These are phyloP conservation scores for Kwoniella shandongensis DNA, from an alignment of 768 basidiomycete genomes.

Conservation along the genomic window DNA sequence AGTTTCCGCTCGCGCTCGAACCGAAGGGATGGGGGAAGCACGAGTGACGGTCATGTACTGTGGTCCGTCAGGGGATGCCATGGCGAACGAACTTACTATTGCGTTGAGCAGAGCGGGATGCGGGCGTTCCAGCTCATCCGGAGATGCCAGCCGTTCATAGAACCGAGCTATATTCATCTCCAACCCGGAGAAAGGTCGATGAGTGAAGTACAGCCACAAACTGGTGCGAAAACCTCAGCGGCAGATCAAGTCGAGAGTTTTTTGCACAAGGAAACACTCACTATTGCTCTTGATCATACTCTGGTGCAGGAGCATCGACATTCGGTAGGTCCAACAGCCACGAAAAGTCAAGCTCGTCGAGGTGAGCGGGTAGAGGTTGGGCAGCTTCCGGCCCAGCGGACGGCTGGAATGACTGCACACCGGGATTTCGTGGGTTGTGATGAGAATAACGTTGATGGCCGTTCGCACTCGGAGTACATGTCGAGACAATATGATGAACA, in stretches of 20 bases:
- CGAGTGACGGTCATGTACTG: slow-evolving; percentile 10
- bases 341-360: slow-evolving; percentile 10
- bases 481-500: neutral
- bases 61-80: neutral
- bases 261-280: neutral
- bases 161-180: slow-evolving; percentile 17
- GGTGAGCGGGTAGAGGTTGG: slow-evolving; percentile 1
- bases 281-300: slow-evolving; percentile 6
- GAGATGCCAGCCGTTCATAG: slow-evolving; percentile 9
- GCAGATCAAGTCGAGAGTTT: neutral
- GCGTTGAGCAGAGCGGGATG: slow-evolving; percentile 14
- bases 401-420: slow-evolving; percentile 8
- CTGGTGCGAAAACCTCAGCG: neutral
- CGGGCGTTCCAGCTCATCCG: neutral
- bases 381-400: neutral
- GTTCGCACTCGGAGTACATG: neutral
- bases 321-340: slow-evolving; percentile 6
- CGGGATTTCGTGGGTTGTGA: neutral
- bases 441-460: neutral
- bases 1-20: neutral
- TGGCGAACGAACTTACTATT: slow-evolving; percentile 5
- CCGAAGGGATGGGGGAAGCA: neutral
- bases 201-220: slow-evolving; percentile 10
- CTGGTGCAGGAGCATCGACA: neutral
- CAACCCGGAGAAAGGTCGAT: slow-evolving; percentile 5